Evolutionary conservation across 2,329 filamentous ascomycete genomes (phyloP).

Genomic region (Stylonectria norvegica): DNA sequence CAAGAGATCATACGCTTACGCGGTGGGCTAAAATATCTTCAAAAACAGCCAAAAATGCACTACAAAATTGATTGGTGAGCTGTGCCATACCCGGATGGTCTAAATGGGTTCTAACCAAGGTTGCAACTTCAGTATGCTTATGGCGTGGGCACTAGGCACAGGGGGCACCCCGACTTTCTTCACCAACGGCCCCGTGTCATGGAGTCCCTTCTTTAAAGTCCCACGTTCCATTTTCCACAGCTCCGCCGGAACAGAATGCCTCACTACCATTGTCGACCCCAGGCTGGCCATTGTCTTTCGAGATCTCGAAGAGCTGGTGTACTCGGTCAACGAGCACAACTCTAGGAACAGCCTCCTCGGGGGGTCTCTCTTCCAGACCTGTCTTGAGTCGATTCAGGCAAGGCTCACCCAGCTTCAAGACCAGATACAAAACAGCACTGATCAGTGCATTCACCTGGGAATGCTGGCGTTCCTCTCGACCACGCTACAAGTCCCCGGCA

Average conservation of each 20-base stretch:
- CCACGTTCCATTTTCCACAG: not conserved
- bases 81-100: too few species aligned
- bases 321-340: not conserved
- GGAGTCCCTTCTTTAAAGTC: not conserved
- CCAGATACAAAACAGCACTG: not conserved
- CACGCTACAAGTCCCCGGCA: not conserved
- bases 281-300: not conserved
- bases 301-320: not conserved
- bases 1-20: slow-evolving; percentile 4
- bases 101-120: not conserved
- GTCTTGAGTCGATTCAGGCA: not conserved
- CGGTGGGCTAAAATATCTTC: slow-evolving; percentile 2
- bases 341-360: not conserved
- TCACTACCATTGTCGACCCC: not conserved
- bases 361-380: not conserved
- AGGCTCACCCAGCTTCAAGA: not conserved
- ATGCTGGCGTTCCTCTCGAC: not conserved
- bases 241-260: not conserved
- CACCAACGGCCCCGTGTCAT: not conserved
- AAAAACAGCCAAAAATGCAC: not conserved
- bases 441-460: not conserved
- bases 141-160: not conserved
- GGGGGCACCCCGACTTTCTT: slow-evolving; percentile 2
- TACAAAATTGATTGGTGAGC: slow-evolving; percentile 2
- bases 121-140: not conserved